These are phyloP conservation scores for Tetrahymena thermophila DNA, from an alignment of 73 alveolate genomes.

Conservation along the genomic window DNA sequence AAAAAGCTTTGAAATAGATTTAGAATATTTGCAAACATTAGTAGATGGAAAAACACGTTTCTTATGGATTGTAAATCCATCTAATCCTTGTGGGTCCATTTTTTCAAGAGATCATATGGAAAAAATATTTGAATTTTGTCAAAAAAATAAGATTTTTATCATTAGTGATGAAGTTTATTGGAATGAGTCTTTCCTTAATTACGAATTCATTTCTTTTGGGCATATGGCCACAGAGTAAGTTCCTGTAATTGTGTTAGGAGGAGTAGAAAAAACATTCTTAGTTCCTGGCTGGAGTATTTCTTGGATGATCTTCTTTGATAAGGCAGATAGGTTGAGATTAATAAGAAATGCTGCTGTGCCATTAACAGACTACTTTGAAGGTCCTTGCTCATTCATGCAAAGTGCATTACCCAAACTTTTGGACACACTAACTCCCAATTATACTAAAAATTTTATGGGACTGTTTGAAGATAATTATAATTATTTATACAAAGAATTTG, in stretches of 20 bases:
- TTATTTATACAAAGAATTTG: slow-evolving; percentile 28
- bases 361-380: slow-evolving; percentile 48
- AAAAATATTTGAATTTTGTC: slow-evolving; percentile 56
- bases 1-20: slow-evolving; percentile 63
- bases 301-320: slow-evolving; percentile 71
- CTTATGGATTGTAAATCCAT: slow-evolving; percentile 66
- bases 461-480: slow-evolving; percentile 55
- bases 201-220: slow-evolving; percentile 30
- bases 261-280: slow-evolving; percentile 63
- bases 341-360: slow-evolving; percentile 37
- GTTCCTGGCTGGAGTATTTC: slow-evolving; percentile 91
- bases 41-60: slow-evolving; percentile 59
- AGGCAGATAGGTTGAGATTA: slow-evolving; percentile 46
- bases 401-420: slow-evolving; percentile 54
- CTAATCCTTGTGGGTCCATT: slow-evolving; percentile 83
- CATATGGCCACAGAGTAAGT: slow-evolving; percentile 42
- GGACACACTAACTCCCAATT: slow-evolving; percentile 38
- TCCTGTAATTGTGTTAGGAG: slow-evolving; percentile 54
- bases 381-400: slow-evolving; percentile 56
- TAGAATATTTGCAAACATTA: slow-evolving; percentile 33
- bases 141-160: slow-evolving; percentile 50
- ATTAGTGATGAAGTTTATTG: slow-evolving; percentile 79
- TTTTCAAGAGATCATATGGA: slow-evolving; percentile 58
- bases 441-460: slow-evolving; percentile 34
- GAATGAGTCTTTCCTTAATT: slow-evolving; percentile 48